Evolutionary conservation across 768 basidiomycete species (phyloP).

Genomic region (Leccinum variicolor): DNA sequence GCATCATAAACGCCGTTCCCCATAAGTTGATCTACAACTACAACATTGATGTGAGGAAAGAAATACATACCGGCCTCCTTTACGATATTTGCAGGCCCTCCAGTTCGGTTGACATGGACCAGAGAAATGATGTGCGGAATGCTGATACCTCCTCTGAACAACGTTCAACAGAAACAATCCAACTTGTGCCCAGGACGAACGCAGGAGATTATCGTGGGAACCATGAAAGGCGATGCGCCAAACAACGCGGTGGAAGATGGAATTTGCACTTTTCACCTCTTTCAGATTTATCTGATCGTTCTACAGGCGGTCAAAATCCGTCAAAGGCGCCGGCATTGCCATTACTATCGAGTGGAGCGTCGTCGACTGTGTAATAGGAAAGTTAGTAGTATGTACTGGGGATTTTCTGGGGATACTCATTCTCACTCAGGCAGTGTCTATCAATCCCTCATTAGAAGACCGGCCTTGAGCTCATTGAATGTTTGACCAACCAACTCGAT

Average conservation of each 20-base stretch:
- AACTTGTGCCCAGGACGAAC: background rate
- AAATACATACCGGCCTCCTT: background rate
- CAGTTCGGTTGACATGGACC: background rate
- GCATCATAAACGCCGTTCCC: background rate
- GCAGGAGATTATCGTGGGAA: background rate
- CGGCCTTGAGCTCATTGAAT: background rate
- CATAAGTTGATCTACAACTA: background rate
- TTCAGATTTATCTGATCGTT: background rate
- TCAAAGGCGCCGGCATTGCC: background rate
- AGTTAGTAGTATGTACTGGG: background rate
- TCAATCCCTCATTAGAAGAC: background rate
- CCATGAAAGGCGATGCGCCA: background rate
- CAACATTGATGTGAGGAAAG: background rate
- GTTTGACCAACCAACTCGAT: background rate
- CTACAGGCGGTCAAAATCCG: background rate
- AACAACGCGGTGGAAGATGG: background rate
- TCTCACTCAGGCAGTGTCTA: background rate
- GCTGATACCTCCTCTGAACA: background rate
- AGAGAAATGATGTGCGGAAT: background rate
- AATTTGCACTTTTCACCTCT: background rate
- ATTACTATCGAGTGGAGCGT: background rate
- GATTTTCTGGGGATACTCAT: background rate
- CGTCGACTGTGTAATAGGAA: background rate
- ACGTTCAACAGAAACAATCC: background rate
- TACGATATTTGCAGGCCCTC: background rate